Evolutionary conservation across 805 yeast genomes (phyloP).

Genomic region (Ogataea neopini): DNA sequence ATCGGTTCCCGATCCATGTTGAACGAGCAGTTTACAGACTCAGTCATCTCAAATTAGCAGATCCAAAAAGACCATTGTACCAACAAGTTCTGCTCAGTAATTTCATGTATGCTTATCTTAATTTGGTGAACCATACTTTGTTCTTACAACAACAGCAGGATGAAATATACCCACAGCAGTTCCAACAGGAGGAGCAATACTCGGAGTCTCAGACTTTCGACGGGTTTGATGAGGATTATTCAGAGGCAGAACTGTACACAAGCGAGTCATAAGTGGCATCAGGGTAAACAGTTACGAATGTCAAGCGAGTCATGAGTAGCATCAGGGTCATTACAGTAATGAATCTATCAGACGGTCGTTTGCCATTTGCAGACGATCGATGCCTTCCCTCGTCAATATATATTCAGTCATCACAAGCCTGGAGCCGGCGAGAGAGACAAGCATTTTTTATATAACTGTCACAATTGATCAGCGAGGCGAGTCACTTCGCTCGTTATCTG

Average conservation of each 20-base stretch:
- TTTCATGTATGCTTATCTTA: slow-evolving; percentile 96
- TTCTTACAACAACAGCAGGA: slow-evolving; percentile 64
- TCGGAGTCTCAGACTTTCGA: slow-evolving; percentile 4
- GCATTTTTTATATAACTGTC: no score
- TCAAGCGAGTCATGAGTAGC: no score
- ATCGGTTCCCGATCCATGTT: slow-evolving; percentile 89
- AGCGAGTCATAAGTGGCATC: no score
- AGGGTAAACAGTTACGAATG: no score
- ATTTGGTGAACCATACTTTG: slow-evolving; percentile 88
- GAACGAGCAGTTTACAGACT: slow-evolving; percentile 94
- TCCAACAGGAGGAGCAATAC: slow-evolving; percentile 1
- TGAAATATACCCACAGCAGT: slow-evolving; percentile 29
- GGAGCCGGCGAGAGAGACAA: no score
- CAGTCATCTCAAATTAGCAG: slow-evolving; percentile 90
- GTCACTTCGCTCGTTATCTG: no score
- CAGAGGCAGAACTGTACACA: slow-evolving; percentile 16
- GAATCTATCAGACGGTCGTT: no score
- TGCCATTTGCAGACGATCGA: no score
- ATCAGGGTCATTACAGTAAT: no score
- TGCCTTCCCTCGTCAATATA: no score
- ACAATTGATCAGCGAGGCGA: no score
- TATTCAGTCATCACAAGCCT: no score
- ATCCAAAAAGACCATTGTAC: slow-evolving; percentile 84
- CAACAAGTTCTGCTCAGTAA: slow-evolving; percentile 93
- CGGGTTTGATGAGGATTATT: slow-evolving; percentile 14